Evolutionary conservation across 306 rosid genomes (phyloP).

Genomic region (Quercus berberidifolia): DNA sequence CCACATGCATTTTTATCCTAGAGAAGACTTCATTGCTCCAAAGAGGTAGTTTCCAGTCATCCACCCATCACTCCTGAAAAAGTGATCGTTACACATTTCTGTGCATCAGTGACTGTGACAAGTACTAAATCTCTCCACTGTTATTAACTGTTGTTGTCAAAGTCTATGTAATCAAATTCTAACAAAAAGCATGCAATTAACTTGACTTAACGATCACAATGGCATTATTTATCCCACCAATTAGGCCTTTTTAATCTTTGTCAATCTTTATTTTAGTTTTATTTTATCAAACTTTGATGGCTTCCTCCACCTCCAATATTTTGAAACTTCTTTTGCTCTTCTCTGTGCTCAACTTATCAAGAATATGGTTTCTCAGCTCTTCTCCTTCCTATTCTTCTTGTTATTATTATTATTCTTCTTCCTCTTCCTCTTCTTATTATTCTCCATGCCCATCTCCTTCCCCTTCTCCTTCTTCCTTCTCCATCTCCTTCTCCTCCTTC

Average conservation of each 20-base stretch:
- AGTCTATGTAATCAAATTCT: too few relatives aligned
- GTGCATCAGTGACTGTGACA: too few relatives aligned
- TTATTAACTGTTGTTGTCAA: too few relatives aligned
- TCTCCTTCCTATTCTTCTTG: too few relatives aligned
- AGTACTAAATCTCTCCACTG: too few relatives aligned
- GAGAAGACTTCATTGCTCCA: too few relatives aligned
- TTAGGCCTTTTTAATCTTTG: background rate
- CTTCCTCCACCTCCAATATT: slow-evolving; percentile 22
- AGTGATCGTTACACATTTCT: too few relatives aligned
- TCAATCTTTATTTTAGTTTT: background rate
- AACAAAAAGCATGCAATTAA: too few relatives aligned
- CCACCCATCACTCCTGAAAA: too few relatives aligned
- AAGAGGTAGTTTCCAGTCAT: too few relatives aligned
- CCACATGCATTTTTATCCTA: too few relatives aligned
- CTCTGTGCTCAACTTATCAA: slow-evolving; percentile 21
- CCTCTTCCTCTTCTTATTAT: slow-evolving; percentile 19
- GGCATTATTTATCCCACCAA: background rate
- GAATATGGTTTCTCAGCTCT: slow-evolving; percentile 2
- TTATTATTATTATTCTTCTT: background rate
- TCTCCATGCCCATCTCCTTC: background rate
- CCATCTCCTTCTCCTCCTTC: slow-evolving; percentile 6
- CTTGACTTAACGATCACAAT: background rate
- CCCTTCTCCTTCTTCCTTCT: slow-evolving; percentile 11
- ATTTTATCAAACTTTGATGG: slow-evolving; percentile 34
- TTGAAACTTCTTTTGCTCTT: slow-evolving; percentile 36